Conservation (phyloP, 2,329 filamentous ascomycete species). For the Fusarium anthophilum region DNA sequence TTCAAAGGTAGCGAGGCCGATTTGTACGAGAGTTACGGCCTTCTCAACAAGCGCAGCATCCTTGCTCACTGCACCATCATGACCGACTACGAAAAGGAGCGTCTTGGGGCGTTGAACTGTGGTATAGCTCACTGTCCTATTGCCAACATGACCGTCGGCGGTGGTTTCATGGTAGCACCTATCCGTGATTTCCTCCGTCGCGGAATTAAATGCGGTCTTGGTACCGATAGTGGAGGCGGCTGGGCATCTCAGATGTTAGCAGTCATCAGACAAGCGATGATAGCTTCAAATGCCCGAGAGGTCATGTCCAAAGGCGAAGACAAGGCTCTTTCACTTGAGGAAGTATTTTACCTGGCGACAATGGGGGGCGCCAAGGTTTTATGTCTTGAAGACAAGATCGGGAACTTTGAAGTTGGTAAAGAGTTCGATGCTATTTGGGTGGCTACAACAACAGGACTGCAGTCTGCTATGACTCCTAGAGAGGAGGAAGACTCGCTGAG, state of each 20-base stretch:
- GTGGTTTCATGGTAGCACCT: conserved; percentile 16
- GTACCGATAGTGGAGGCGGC: conserved; percentile 10
- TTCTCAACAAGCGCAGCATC: conserved; percentile 11
- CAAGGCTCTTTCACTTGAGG: conserved; percentile 11
- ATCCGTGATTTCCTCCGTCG: conserved; percentile 6
- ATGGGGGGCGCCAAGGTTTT: conserved; percentile 1
- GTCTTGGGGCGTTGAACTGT: not conserved
- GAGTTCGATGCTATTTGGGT: conserved; percentile 16
- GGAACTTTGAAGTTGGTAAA: conserved; percentile 6
- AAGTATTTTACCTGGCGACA: conserved; percentile 6
- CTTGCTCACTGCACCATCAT: conserved; percentile 20
- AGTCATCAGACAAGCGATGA: conserved; percentile 17
- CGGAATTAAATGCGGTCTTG: conserved; percentile 3
- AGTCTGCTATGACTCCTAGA: conserved; percentile 1
- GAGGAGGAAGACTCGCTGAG: conserved; percentile 1
- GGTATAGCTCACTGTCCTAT: conserved; percentile 10
- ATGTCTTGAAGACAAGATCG: not conserved
- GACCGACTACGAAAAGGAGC: conserved; percentile 6
- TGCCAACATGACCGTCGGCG: conserved; percentile 13
- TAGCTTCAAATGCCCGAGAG: conserved; percentile 5
- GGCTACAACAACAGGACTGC: not conserved
- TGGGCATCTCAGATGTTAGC: conserved; percentile 17
- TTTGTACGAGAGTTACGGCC: conserved; percentile 2
- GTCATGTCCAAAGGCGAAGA: not conserved
- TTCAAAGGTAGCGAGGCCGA: conserved; percentile 16